Evolutionary conservation across 805 yeast genomes (phyloP), one percentile per base, ranked within the genome.

Genomic region (Pichia eremophila): DNA sequence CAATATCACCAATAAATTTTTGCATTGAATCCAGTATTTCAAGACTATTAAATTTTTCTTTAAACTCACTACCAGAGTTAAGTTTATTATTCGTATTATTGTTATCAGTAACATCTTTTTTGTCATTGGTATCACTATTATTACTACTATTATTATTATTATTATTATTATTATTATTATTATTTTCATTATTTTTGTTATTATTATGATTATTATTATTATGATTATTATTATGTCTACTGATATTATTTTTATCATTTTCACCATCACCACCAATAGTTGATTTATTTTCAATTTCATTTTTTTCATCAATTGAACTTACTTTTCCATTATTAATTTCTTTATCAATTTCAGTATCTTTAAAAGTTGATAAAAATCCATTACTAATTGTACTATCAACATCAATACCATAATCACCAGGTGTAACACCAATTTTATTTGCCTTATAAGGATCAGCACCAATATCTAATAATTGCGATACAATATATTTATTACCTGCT

Each of bases 361-460:
- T 22, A 22, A 22, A 22, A 22, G 25, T 22, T 22, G 25, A 22
- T 22, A 22, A 22, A 22, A 22, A 22, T 22, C 25, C 39, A n/a
- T 17, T 36, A 36, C 9, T 18, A 8, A 9, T 6, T 34, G 36
- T 3, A 37, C 40, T 36, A 19, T 45, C 39, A 41, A 77, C 66
- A 41, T 73, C 77, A 46, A 84, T 79, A 41, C 95, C 95, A 66
- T 85, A 91, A 66, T 93, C 98, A 14, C 73, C 67, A 4, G 98
- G 95, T 51, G 85, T 78, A 34, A 91, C 73, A 0, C 96, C 96
- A 5, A 91, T 84, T 44, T 85, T 83, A 62, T 93, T 93, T 6
- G 87, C 78, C 43, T 87, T 73, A 34, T 73, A 72, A 6, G 85
- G 78, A 60, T 90, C 85, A 1, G 97, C 97, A 36, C 97, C 96